A percentile compares a stretch with the other conserved stretches of the same genome.
phyloP scores from a whole-genome alignment of 2,329 filamentous ascomycete species.

The Geosmithia morbida region DNA sequence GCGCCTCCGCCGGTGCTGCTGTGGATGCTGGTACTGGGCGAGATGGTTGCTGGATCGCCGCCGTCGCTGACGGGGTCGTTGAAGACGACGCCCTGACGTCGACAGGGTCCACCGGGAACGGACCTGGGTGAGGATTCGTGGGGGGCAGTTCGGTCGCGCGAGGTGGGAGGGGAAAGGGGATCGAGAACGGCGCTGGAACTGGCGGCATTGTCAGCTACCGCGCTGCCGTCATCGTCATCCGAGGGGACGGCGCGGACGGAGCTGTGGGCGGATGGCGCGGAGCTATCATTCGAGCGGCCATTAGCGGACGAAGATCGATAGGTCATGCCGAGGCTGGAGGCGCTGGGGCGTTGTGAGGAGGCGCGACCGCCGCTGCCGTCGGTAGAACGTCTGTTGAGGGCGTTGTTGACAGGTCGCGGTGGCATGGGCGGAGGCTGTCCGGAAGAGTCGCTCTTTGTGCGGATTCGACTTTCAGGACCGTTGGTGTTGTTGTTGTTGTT shows the following conservation, averaged over 20 bases:
- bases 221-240: conserved; percentile 27
- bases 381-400: not conserved
- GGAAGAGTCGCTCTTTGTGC: not conserved
- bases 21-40: conserved; percentile 20
- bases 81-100: conserved; percentile 47
- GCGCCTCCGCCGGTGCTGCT: not conserved
- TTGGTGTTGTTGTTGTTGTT: not conserved
- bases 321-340: conserved; percentile 17
- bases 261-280: not conserved
- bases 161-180: not conserved
- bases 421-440: not conserved
- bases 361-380: not conserved
- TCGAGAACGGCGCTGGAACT: conserved; percentile 4
- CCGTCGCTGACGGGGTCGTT: conserved; percentile 29
- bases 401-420: not conserved
- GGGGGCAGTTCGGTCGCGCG: conserved; percentile 10
- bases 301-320: conserved; percentile 11
- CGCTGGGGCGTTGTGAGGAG: not conserved
- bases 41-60: conserved; percentile 32
- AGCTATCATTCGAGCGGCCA: not conserved
- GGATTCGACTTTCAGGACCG: not conserved
- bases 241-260: conserved; percentile 54
- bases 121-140: conserved; percentile 18
- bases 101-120: conserved; percentile 19
- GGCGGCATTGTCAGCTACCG: conserved; percentile 5